Base-by-base conservation (phyloP, 179 eudicot genomes). In the Carnegiea gigantea region DNA sequence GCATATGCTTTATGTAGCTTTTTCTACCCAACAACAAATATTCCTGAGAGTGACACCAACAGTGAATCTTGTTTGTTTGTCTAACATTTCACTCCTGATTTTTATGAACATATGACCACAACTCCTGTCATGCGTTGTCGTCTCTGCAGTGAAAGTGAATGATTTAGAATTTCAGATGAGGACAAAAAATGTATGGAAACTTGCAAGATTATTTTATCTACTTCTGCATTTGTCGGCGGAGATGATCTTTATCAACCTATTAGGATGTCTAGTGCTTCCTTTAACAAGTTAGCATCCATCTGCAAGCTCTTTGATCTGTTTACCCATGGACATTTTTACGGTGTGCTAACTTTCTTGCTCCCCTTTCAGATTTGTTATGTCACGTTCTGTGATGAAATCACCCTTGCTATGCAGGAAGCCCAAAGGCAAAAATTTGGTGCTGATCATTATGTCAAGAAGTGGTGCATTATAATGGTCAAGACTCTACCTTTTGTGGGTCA, bases 211-310 rank as follows among this genome's bases (percentile, higher is more conserved):
- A 98, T 91, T 44, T 94, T 96, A 49, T 96, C 99, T 78, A 96
- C 99, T 78, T 96, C 98, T 93, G 92, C 99, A 80, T 96, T 96
- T 89, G 99, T 98, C 17, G 99, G 99, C 72, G 99, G 98, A 68
- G 99, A 93, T 86, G 89, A 91, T 90, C 95, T 97, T 57, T 97
- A 95, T 89, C 99, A 97, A 84, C 99, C 99, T 77, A 95, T 97
- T 77, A 98, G 98, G 79, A 90, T 97, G 98, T 86, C 98, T 73
- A 92, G 90, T 67, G 80, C 90, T 77, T 95, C 98, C 71, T 86
- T 93, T 82, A 76, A 79, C 64, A 93, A 97, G 99, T 96, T 75
- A 60, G 78, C n/a, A 38, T 77, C 67, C 21, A 7, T 36, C 71
- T 79, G 60, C 21, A n/a, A 30, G 40, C 36, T 11, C 59, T 79